Evolutionary conservation across 164 flowering plant genomes (phyloP).

Genomic region (Euptelea pleiosperma): DNA sequence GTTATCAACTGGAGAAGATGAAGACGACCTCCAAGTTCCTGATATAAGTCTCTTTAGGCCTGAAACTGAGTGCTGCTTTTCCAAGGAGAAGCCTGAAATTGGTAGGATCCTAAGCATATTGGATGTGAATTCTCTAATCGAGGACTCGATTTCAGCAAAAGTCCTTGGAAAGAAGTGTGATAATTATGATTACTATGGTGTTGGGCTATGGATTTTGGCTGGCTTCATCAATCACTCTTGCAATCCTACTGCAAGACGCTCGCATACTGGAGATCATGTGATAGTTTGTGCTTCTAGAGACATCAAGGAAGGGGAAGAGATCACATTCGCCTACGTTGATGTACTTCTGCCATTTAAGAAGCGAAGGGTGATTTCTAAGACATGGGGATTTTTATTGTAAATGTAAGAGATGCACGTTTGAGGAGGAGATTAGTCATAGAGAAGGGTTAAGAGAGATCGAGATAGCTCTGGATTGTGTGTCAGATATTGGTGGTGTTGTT

Average conservation of each 20-base stretch:
- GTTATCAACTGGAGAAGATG: conserved; percentile 61
- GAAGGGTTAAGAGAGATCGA: conserved; percentile 57
- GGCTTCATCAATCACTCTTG: conserved; percentile 90
- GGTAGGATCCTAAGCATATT: conserved; percentile 47
- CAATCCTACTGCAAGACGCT: conserved; percentile 62
- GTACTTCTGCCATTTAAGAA: conserved; percentile 46
- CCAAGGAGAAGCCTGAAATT: conserved; percentile 32
- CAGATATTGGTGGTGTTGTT: conserved; percentile 45
- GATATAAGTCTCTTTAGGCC: conserved; percentile 59
- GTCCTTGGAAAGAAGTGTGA: conserved; percentile 62
- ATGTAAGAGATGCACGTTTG: conserved; percentile 79
- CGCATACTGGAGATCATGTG: conserved; percentile 70
- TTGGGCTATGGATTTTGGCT: conserved; percentile 81
- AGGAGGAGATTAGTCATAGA: conserved; percentile 33
- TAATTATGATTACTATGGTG: conserved; percentile 64
- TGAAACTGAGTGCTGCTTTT: conserved; percentile 27
- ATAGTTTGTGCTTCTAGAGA: conserved; percentile 69
- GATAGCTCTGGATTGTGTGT: conserved; percentile 44
- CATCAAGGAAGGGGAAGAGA: conserved; percentile 81
- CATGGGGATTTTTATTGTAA: conserved; percentile 80
- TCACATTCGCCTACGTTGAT: conserved; percentile 76
- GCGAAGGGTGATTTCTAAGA: conserved; percentile 43
- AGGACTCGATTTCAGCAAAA: conserved; percentile 54
- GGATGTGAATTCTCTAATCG: conserved; percentile 81
- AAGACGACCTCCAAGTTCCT: conserved; percentile 53